Evolutionary conservation across 805 yeast species (phyloP), one percentile per base, ranked within the genome.

Genomic region (Starmerella bacillaris): DNA sequence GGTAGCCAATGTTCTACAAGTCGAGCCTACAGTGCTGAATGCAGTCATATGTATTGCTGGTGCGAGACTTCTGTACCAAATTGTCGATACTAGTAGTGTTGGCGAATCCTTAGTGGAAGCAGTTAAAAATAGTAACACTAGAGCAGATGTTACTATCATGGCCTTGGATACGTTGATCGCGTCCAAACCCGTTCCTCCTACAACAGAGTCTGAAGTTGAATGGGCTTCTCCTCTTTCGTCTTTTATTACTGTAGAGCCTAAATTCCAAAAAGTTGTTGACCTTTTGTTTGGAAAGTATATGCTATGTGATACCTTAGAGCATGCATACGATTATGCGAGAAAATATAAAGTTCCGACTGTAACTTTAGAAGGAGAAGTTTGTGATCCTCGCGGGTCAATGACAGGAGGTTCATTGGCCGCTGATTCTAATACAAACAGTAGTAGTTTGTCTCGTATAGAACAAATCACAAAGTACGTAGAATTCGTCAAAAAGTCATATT

Each of bases 41-140:
- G 93, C 95, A 1, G 79, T 75, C 1, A 96, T 89, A 51, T 84
- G 78, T 2, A 68, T 82, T 32, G 95, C 92, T 17, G 95, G 95
- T 1, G 73, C 70, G 40, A 68, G 92, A 3, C 58, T 89, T 35
- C 84, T 83, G 49, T 80, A 86, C 51, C 72, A 86, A 21, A 89
- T 89, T 18, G 96, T 86, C 11, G 93, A 83, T 49, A 73, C 65
- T 28, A 94, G 86, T 41, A 72, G 67, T 35, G 79, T 92, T 2
- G 96, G 95, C 0, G 75, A 74, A 30, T 83, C 80, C 51, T 60
- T 89, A 38, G 33, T 35, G 11, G 64, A 65, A 4, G 61, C 76
- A 40, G 72, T 70, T 41, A 65, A 74, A 4, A 6, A 21, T 5
- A 21, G 27, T 1, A 33, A 27, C 4, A 6, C 29, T 9, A 4